Percentiles rank a stretch among this genome's conserved stretches.
These are phyloP conservation scores for Chaetomium tenue DNA, from an alignment of 495 filamentous ascomycete genomes.

Conservation along the genomic window DNA sequence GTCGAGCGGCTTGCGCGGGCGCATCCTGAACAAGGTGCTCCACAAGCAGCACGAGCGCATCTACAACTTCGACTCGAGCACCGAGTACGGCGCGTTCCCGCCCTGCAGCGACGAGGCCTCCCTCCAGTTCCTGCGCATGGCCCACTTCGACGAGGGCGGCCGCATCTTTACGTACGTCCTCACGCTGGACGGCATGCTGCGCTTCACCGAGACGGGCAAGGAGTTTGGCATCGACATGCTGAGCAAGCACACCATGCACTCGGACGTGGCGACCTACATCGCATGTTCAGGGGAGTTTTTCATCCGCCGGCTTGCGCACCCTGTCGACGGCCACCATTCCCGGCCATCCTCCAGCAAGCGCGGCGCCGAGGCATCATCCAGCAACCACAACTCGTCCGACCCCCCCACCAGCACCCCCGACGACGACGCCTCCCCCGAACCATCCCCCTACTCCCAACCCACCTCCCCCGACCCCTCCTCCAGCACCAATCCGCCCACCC, in stretches of 20 bases:
- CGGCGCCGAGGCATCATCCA: not conserved
- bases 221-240: slow-evolving; percentile 91
- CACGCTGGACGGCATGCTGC: slow-evolving; percentile 77
- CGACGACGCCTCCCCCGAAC: no score
- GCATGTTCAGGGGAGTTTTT: slow-evolving; percentile 94
- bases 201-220: slow-evolving; percentile 92
- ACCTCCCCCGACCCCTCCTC: not conserved
- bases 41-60: slow-evolving; percentile 86
- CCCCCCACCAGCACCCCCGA: no score
- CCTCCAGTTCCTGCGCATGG: slow-evolving; percentile 78
- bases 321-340: slow-evolving; percentile 14
- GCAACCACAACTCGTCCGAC: not conserved
- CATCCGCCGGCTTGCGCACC: slow-evolving; percentile 58
- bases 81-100: slow-evolving; percentile 60
- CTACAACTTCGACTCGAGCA: slow-evolving; percentile 79
- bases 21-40: slow-evolving; percentile 75
- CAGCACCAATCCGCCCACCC: slow-evolving; percentile 7
- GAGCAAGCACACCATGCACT: slow-evolving; percentile 94
- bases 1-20: slow-evolving; percentile 68
- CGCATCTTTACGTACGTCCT: slow-evolving; percentile 90
- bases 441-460: no score
- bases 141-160: slow-evolving; percentile 78
- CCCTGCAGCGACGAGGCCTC: slow-evolving; percentile 60
- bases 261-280: slow-evolving; percentile 83
- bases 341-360: slow-evolving; percentile 16